phyloP scores from a whole-genome alignment of 2,329 filamentous ascomycete genomes.

The Arthrobotrys pseudoclavata region DNA sequence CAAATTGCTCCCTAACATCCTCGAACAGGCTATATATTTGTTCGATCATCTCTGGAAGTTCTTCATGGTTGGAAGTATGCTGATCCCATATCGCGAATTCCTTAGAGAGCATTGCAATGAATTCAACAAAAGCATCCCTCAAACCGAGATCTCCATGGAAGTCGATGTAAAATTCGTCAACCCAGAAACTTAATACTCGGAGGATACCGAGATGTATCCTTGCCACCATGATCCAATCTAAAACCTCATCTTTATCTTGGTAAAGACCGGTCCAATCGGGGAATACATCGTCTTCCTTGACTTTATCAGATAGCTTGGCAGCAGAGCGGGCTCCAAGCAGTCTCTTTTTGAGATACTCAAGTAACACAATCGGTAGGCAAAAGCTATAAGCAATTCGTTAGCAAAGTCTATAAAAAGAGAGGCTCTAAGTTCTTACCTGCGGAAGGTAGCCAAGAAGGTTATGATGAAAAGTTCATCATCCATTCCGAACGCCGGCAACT shows the following conservation, averaged over 20 bases:
- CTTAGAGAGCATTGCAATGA: conserved; percentile 62
- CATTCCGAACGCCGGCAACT: conserved; percentile 62
- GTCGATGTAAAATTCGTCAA: conserved; percentile 64
- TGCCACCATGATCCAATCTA: conserved; percentile 64
- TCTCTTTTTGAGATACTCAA: conserved; percentile 64
- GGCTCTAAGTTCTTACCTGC: conserved; percentile 61
- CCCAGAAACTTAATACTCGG: conserved; percentile 63
- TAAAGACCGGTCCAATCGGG: conserved; percentile 64
- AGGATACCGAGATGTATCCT: conserved; percentile 64
- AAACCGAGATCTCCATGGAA: conserved; percentile 63
- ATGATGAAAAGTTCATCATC: conserved; percentile 64
- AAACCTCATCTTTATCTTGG: conserved; percentile 62
- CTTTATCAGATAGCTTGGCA: conserved; percentile 62
- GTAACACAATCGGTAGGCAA: conserved; percentile 63
- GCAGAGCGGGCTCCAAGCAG: conserved; percentile 64
- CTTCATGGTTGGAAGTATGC: conserved; percentile 60
- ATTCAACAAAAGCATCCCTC: conserved; percentile 63
- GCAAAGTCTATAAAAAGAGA: background rate
- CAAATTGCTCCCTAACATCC: conserved; percentile 63
- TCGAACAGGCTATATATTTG: conserved; percentile 63
- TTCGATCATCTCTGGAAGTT: conserved; percentile 62
- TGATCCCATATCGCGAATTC: conserved; percentile 63
- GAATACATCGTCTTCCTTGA: conserved; percentile 64
- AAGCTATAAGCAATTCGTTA: conserved; percentile 25
- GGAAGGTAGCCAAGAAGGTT: conserved; percentile 64